Conservation (phyloP, 2,329 filamentous ascomycete genomes). For the Aureobasidium namibiae region DNA sequence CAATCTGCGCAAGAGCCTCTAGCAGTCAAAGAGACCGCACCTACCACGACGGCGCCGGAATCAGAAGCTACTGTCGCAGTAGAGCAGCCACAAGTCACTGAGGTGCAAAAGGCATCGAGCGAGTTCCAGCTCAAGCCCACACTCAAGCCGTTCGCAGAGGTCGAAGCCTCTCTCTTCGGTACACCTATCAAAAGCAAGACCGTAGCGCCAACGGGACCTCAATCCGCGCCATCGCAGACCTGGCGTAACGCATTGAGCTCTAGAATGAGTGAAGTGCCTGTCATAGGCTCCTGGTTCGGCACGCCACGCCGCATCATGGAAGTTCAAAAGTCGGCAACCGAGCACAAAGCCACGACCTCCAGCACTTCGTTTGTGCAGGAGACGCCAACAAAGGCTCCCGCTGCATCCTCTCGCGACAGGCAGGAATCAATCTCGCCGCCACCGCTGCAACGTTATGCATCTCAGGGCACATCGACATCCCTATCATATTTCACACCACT, state of each 20-base stretch:
- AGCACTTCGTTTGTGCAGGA: neutral
- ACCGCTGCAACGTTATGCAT: neutral
- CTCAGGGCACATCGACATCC: constrained; percentile 30
- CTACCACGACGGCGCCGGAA: neutral
- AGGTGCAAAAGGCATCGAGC: neutral
- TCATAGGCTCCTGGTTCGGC: constrained; percentile 30
- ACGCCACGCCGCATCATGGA: constrained; percentile 21
- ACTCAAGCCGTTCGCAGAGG: constrained; percentile 5
- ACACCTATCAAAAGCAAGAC: neutral
- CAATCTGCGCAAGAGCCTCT: neutral
- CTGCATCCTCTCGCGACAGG: neutral
- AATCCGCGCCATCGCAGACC: neutral
- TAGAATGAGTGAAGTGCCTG: constrained; percentile 25
- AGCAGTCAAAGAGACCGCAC: neutral
- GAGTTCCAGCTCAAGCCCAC: constrained; percentile 1
- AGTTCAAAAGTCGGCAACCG: neutral
- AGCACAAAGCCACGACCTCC: neutral
- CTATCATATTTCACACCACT: constrained; percentile 40
- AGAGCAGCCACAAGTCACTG: neutral
- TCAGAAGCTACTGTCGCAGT: neutral
- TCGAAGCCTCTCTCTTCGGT: constrained; percentile 5
- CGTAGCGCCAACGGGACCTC: neutral
- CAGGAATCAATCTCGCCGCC: constrained; percentile 12
- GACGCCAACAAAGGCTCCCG: neutral
- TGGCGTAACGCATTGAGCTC: constrained; percentile 21